Evolutionary conservation across 2,329 filamentous ascomycete species (phyloP).

Genomic region (Tolypocladium album): DNA sequence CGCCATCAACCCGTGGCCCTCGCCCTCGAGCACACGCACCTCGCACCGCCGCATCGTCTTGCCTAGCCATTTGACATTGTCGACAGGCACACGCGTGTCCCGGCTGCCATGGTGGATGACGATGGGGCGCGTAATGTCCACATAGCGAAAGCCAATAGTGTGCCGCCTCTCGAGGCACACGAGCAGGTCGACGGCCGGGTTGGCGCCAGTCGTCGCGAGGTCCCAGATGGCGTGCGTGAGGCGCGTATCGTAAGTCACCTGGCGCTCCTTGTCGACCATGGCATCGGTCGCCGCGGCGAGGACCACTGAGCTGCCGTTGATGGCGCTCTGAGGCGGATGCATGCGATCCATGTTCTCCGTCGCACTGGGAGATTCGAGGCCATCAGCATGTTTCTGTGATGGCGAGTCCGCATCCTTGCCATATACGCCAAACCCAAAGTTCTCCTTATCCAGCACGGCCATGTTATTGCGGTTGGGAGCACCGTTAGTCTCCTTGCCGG

Average conservation of each 20-base stretch:
- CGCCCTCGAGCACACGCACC: conserved; percentile 78
- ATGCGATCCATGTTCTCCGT: conserved; percentile 41
- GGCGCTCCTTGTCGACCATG: conserved; percentile 59
- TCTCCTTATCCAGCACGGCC: conserved; percentile 39
- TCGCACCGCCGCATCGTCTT: conserved; percentile 91
- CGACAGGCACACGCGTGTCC: conserved; percentile 84
- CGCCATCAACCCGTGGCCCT: conserved; percentile 94
- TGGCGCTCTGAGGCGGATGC: conserved; percentile 17
- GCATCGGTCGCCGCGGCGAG: conserved; percentile 46
- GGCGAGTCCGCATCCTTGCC: conserved; percentile 12
- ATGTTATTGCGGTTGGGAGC: conserved; percentile 23
- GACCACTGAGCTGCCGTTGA: conserved; percentile 19
- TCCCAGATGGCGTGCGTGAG: conserved; percentile 94
- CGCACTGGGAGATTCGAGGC: conserved; percentile 15
- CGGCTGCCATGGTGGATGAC: conserved; percentile 90
- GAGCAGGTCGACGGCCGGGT: conserved; percentile 85
- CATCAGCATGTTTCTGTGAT: conserved; percentile 8
- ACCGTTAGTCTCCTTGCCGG: conserved; percentile 22
- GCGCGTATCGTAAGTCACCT: conserved; percentile 67
- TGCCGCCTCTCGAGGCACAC: conserved; percentile 87
- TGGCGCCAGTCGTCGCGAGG: conserved; percentile 78
- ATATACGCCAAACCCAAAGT: conserved; percentile 18
- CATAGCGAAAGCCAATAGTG: conserved; percentile 90
- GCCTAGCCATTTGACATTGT: conserved; percentile 90
- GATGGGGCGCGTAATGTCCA: conserved; percentile 83